Evolutionary conservation across 2,329 filamentous ascomycete species (phyloP).

Genomic region (Pseudogymnoascus sp.): DNA sequence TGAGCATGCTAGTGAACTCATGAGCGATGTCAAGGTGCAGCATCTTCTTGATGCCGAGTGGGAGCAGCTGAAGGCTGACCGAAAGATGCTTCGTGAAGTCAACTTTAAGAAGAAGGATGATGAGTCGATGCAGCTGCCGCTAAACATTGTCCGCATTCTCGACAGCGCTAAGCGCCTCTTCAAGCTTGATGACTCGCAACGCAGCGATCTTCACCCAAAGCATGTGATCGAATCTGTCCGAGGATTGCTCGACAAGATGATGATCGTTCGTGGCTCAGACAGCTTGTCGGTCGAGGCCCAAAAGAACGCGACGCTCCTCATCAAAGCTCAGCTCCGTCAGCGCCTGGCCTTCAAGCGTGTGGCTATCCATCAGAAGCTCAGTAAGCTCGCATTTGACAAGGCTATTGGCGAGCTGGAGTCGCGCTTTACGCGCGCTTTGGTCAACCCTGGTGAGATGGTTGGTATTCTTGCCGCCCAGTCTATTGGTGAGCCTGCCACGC

Average conservation of each 20-base stretch:
- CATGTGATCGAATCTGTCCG: slow-evolving; percentile 78
- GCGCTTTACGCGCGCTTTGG: slow-evolving; percentile 76
- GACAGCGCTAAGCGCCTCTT: slow-evolving; percentile 86
- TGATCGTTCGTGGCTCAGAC: slow-evolving; percentile 82
- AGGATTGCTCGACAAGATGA: slow-evolving; percentile 65
- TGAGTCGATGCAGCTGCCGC: slow-evolving; percentile 80
- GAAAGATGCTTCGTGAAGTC: slow-evolving; percentile 64
- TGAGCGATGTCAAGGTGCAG: slow-evolving; percentile 82
- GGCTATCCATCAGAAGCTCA: slow-evolving; percentile 76
- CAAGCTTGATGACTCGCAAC: slow-evolving; percentile 74
- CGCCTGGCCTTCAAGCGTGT: slow-evolving; percentile 88
- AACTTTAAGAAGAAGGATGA: slow-evolving; percentile 65
- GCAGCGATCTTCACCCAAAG: slow-evolving; percentile 81
- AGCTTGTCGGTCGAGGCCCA: slow-evolving; percentile 79
- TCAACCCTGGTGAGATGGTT: slow-evolving; percentile 96
- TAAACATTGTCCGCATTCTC: slow-evolving; percentile 87
- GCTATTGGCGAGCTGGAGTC: slow-evolving; percentile 85
- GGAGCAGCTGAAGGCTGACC: slow-evolving; percentile 67
- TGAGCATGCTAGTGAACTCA: slow-evolving; percentile 79
- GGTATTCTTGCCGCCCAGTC: slow-evolving; percentile 96
- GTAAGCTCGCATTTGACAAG: slow-evolving; percentile 86
- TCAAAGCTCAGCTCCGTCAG: slow-evolving; percentile 87
- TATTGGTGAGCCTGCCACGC: slow-evolving; percentile 95
- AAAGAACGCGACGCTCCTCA: slow-evolving; percentile 76
- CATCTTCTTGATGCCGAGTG: slow-evolving; percentile 81